Evolutionary conservation across 129 eudicot genomes (phyloP), one percentile per base, ranked within the genome.

Genomic region (Centaurea solstitialis): DNA sequence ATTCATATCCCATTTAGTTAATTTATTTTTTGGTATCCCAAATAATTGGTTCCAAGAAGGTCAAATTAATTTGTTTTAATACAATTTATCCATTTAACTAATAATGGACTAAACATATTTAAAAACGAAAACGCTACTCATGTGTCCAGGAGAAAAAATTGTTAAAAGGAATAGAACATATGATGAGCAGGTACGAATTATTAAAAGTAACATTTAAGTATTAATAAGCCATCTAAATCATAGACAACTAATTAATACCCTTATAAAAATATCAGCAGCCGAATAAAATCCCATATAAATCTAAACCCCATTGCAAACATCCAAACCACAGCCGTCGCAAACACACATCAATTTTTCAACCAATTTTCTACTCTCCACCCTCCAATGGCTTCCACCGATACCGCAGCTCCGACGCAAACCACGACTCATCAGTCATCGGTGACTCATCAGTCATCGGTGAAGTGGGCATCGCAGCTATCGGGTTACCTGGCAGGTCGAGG

Each of bases 371-470:
- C 22, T 57, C 18, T 72, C 35, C 6, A 0, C 2, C 23, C 10
- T 13, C 24, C 12, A 35, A 79, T 79, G 82, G 76, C 82, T 45
- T 69, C 70, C 10, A 35, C 57, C 4, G 82, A 79, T 35, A 69
- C 67, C 17, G n/a, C 38, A 45, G 70, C 43, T 47, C 82, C 53
- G 15, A 3, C 76, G 21, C 69, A 68, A 12, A 53, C 17, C 82
- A 79, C 82, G 5, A 53, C 76, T 26, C 30, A 26, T 0, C 38
- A 33, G 57, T 20, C 82, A 30, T 74, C 74, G 13, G 45, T 47
- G 30, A 26, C 30, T 26, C 30, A 26, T 0, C 38, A 33, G 57
- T 20, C 82, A 30, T 74, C 74, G 13, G 45, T 47, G 38, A 79
- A 59, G 68, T 50, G 82, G 82, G 71, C 76, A 7, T 78, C 75